phyloP scores from a whole-genome alignment of 2,329 filamentous ascomycete species.

The Pseudogymnoascus sp. region DNA sequence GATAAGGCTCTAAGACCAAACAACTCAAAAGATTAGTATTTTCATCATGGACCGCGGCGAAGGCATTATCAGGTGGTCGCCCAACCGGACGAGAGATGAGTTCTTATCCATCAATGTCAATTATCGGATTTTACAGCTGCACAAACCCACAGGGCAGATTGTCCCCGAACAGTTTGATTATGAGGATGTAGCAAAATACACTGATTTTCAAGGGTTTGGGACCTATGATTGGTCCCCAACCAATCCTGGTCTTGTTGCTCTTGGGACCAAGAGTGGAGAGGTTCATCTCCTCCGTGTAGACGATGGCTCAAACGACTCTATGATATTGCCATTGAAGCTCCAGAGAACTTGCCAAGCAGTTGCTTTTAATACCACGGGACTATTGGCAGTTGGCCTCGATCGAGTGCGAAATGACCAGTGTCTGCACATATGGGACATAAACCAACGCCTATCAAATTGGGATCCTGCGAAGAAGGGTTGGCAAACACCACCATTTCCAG shows the following conservation, averaged over 20 bases:
- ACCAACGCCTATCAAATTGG: conserved; percentile 44
- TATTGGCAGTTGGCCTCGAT: conserved; percentile 71
- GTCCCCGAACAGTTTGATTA: conserved; percentile 50
- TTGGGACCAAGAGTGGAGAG: conserved; percentile 67
- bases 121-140: conserved; percentile 53
- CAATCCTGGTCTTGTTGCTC: conserved; percentile 54
- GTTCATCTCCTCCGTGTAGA: conserved; percentile 68
- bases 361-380: conserved; percentile 63
- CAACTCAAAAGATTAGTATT: background rate
- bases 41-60: conserved; percentile 27
- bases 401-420: conserved; percentile 74
- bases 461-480: conserved; percentile 40
- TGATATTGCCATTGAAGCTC: conserved; percentile 64
- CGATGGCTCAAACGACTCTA: conserved; percentile 55
- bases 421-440: conserved; percentile 75
- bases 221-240: conserved; percentile 60
- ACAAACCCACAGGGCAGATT: conserved; percentile 52
- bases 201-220: conserved; percentile 54
- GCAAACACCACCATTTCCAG: conserved; percentile 18
- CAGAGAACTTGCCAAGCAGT: conserved; percentile 73
- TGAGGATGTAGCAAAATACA: conserved; percentile 47
- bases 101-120: conserved; percentile 60
- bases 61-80: conserved; percentile 59
- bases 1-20: background rate
- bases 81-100: conserved; percentile 47